A percentile compares a stretch with the other conserved stretches of the same genome.
These are phyloP conservation scores for Zygoascus meyerae DNA, from an alignment of 1,139 yeast genomes.

Conservation along the genomic window DNA sequence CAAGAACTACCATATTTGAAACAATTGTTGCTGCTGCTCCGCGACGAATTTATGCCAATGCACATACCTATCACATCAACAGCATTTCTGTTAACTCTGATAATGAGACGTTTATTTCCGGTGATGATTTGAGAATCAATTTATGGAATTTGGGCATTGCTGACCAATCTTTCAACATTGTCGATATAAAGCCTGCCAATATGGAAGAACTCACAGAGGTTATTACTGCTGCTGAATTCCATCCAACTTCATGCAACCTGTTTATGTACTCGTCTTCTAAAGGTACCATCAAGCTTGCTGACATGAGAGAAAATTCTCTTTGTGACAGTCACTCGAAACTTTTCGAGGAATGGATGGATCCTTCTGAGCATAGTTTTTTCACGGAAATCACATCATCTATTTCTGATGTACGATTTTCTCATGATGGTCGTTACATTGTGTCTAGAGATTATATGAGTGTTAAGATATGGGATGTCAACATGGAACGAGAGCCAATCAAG, in stretches of 20 bases:
- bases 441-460: conserved; percentile 96
- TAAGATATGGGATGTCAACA: conserved; percentile 96
- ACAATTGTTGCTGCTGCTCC: conserved; percentile 95
- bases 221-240: conserved; percentile 96
- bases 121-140: conserved; percentile 93
- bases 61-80: conserved; percentile 97
- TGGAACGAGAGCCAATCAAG: conserved; percentile 92
- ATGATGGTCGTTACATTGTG: conserved; percentile 90
- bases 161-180: conserved; percentile 91
- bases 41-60: conserved; percentile 84
- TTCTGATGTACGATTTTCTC: conserved; percentile 87
- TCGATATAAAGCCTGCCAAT: conserved; percentile 94
- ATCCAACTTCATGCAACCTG: conserved; percentile 85
- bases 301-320: conserved; percentile 92
- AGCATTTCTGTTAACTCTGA: conserved; percentile 92
- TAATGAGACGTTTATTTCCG: conserved; percentile 89
- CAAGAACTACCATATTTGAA: conserved; percentile 86
- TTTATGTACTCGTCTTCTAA: conserved; percentile 97
- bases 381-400: conserved; percentile 95
- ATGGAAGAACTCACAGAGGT: conserved; percentile 99
- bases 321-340: conserved; percentile 87
- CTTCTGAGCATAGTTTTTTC: conserved; percentile 88
- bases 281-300: conserved; percentile 92
- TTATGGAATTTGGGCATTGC: conserved; percentile 94
- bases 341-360: conserved; percentile 90